Percentiles rank a stretch among this genome's conserved stretches.
Evolutionary conservation across 1,284 basidiomycete genomes (phyloP).

Genomic region (Hypsizygus ulmarius): DNA sequence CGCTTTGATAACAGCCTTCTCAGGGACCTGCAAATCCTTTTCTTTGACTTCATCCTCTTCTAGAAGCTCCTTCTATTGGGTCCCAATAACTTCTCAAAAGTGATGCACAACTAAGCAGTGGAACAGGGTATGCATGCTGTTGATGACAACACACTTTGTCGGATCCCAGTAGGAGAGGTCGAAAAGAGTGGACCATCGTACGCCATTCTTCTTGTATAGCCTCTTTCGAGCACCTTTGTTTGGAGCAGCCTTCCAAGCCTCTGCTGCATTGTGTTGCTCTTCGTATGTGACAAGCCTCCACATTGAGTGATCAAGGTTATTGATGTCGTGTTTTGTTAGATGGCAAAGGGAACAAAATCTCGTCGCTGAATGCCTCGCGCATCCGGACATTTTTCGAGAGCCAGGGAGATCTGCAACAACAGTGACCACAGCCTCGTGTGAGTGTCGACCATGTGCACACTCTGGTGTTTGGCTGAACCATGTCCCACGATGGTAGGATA

Average conservation of each 20-base stretch:
- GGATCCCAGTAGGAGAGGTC: slow-evolving; percentile 39
- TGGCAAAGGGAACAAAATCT: no score
- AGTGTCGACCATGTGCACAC: background rate
- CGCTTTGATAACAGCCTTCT: background rate
- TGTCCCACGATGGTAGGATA: no score
- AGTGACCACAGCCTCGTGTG: background rate
- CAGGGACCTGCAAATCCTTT: no score
- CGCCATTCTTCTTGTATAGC: slow-evolving; percentile 23
- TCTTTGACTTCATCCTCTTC: background rate
- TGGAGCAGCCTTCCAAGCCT: background rate
- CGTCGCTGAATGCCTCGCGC: no score
- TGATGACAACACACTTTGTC: slow-evolving; percentile 25
- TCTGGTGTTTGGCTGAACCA: no score
- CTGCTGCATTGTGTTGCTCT: background rate
- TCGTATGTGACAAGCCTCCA: no score
- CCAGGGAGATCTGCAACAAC: no score
- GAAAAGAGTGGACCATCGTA: slow-evolving; percentile 36
- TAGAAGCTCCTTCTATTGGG: slow-evolving; percentile 16
- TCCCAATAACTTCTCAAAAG: slow-evolving; percentile 17
- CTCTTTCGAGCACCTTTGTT: slow-evolving; percentile 10
- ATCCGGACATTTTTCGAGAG: no score
- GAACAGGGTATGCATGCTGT: slow-evolving; percentile 38
- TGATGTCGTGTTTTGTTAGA: no score
- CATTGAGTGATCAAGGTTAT: no score
- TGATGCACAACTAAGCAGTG: slow-evolving; percentile 31